Conservation (phyloP, 345 rosid genomes). For the Lumnitzera littorea region DNA sequence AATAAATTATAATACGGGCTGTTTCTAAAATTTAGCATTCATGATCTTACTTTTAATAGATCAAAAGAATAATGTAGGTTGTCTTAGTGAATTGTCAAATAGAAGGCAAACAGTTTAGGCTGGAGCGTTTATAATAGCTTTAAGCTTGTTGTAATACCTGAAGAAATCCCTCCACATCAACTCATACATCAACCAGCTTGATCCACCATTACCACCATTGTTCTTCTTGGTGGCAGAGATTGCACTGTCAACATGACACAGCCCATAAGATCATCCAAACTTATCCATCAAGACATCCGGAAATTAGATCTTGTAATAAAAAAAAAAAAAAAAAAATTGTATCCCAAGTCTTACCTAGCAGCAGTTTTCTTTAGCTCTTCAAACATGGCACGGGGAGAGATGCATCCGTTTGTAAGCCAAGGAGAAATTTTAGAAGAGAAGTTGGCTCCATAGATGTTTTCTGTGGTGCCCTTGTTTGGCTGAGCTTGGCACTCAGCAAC, state of each 20-base stretch:
- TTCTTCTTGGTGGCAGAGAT: conserved; percentile 28
- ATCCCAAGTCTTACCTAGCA: conserved; percentile 29
- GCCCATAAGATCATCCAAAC: neutral
- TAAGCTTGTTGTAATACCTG: conserved; percentile 21
- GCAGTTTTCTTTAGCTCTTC: conserved; percentile 88
- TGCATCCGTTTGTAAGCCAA: conserved; percentile 84
- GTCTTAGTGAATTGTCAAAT: no score
- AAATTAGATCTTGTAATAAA: neutral
- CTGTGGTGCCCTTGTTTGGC: conserved; percentile 49
- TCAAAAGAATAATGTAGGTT: no score
- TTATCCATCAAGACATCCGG: neutral
- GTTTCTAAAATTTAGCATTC: no score
- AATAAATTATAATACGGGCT: no score
- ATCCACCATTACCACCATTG: conserved; percentile 19
- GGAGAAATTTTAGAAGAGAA: conserved; percentile 96
- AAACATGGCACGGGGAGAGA: conserved; percentile 89
- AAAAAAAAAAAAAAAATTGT: no score
- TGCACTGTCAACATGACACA: conserved; percentile 11
- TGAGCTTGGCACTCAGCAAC: conserved; percentile 81
- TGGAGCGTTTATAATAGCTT: neutral
- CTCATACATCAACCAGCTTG: conserved; percentile 51
- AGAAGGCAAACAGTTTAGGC: no score
- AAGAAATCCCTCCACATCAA: conserved; percentile 56
- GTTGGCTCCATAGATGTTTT: conserved; percentile 80
- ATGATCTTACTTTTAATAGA: no score